A percentile compares a stretch with the other conserved stretches of the same genome.
Conservation (phyloP, 768 basidiomycete species). For the Mycena leptocephala region DNA sequence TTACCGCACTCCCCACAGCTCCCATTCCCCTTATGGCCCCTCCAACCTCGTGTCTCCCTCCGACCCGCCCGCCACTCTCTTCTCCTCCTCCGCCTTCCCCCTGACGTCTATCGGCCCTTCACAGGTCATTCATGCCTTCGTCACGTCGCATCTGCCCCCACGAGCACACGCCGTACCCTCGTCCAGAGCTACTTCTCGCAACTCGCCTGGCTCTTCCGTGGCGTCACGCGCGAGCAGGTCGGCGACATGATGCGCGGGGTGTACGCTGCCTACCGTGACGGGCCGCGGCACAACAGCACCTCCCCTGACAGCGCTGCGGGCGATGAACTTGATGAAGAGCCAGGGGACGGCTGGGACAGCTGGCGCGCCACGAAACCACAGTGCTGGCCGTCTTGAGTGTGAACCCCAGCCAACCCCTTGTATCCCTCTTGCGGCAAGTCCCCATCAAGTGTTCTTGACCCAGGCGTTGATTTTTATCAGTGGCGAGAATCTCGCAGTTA, state of each 20-base stretch:
- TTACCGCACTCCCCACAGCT: not conserved
- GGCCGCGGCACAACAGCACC: not conserved
- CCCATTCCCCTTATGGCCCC: not conserved
- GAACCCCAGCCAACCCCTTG: no score
- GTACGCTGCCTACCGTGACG: slow-evolving; percentile 51
- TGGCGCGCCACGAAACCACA: no score
- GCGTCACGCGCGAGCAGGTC: slow-evolving; percentile 67
- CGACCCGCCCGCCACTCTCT: slow-evolving; percentile 51
- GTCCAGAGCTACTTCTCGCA: slow-evolving; percentile 66
- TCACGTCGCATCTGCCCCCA: slow-evolving; percentile 70
- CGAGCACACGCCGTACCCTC: slow-evolving; percentile 66
- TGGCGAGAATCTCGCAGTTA: no score
- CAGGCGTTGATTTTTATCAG: no score
- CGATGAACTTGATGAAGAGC: slow-evolving; percentile 49
- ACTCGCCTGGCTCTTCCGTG: no score
- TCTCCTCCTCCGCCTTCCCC: slow-evolving; percentile 75
- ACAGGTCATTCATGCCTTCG: slow-evolving; percentile 62
- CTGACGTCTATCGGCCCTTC: slow-evolving; percentile 74
- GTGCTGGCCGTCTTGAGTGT: no score
- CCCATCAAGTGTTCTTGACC: no score
- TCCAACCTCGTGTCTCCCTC: not conserved
- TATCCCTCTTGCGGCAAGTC: no score
- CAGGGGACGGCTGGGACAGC: slow-evolving; percentile 21
- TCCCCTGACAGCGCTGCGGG: slow-evolving; percentile 1
- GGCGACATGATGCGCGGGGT: slow-evolving; percentile 59